These are phyloP conservation scores for Russula griseocarnosa DNA, from an alignment of 768 basidiomycete species.

Conservation along the genomic window DNA sequence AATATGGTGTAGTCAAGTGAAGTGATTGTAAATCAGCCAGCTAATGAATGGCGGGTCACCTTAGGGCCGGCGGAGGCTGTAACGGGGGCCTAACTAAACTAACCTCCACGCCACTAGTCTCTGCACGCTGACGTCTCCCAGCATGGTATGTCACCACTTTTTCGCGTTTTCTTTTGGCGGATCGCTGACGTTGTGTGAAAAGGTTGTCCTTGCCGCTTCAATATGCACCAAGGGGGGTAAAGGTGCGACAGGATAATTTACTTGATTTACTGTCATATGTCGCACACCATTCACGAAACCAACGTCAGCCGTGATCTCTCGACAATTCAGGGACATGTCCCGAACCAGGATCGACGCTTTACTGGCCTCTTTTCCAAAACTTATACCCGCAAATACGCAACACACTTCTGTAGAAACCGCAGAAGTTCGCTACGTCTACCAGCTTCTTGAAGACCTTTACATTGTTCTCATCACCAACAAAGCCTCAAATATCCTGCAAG, in stretches of 20 bases:
- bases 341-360: conserved; percentile 91
- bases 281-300: conserved; percentile 1
- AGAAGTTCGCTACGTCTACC: conserved; percentile 95
- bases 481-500: conserved; percentile 97
- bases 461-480: conserved; percentile 98
- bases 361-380: conserved; percentile 93
- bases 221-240: conserved; percentile 95
- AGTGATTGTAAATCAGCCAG: background rate
- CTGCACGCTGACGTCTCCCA: background rate
- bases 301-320: conserved; percentile 80
- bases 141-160: conserved; percentile 21
- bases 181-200: background rate
- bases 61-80: conserved; percentile 15
- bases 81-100: background rate
- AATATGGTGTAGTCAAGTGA: background rate
- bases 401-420: conserved; percentile 95
- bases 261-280: background rate
- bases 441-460: conserved; percentile 94
- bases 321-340: conserved; percentile 93
- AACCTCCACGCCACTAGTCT: background rate
- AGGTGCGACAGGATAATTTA: conserved; percentile 46
- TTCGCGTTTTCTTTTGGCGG: background rate
- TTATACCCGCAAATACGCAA: conserved; percentile 91
- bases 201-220: conserved; percentile 92
- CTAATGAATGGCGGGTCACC: background rate